Conservation (phyloP, 2,329 filamentous ascomycete genomes). For the Lachnellula subtilissima region DNA sequence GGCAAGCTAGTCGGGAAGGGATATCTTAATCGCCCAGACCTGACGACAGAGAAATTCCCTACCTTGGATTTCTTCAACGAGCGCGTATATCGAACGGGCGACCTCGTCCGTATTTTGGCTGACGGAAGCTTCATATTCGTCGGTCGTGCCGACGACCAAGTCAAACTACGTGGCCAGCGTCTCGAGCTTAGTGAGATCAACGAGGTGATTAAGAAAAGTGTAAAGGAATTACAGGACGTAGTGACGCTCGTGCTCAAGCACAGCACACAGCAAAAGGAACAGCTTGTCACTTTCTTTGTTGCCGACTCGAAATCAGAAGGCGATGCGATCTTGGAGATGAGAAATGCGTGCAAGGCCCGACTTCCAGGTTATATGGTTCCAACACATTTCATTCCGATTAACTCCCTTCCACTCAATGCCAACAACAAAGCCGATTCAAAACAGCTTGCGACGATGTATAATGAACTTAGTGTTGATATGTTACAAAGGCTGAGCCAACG, state of each 20-base stretch:
- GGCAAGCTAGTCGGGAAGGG: slow-evolving; percentile 85
- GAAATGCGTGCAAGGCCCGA: slow-evolving; percentile 59
- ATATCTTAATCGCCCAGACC: slow-evolving; percentile 74
- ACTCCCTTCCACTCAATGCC: slow-evolving; percentile 70
- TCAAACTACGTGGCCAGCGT: slow-evolving; percentile 84
- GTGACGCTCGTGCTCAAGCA: slow-evolving; percentile 72
- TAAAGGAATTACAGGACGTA: slow-evolving; percentile 58
- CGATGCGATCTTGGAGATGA: slow-evolving; percentile 40
- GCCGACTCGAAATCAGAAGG: slow-evolving; percentile 24
- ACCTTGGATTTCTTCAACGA: slow-evolving; percentile 51
- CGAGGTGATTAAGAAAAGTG: slow-evolving; percentile 66
- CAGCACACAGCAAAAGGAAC: slow-evolving; percentile 68
- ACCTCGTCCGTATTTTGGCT: slow-evolving; percentile 75
- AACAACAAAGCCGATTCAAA: slow-evolving; percentile 88
- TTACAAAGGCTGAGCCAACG: slow-evolving; percentile 52
- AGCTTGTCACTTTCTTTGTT: slow-evolving; percentile 73
- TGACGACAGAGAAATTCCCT: slow-evolving; percentile 75
- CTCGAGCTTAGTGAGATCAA: slow-evolving; percentile 92
- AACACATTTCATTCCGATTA: slow-evolving; percentile 70
- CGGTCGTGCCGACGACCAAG: slow-evolving; percentile 83
- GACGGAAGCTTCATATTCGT: slow-evolving; percentile 84
- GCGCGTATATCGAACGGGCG: slow-evolving; percentile 79
- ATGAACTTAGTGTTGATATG: slow-evolving; percentile 50
- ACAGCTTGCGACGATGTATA: slow-evolving; percentile 62
- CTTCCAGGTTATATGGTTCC: slow-evolving; percentile 89